Evolutionary conservation across 164 flowering plant species (phyloP), one percentile per base, ranked within the genome.

Genomic region (Vitis labrusca): DNA sequence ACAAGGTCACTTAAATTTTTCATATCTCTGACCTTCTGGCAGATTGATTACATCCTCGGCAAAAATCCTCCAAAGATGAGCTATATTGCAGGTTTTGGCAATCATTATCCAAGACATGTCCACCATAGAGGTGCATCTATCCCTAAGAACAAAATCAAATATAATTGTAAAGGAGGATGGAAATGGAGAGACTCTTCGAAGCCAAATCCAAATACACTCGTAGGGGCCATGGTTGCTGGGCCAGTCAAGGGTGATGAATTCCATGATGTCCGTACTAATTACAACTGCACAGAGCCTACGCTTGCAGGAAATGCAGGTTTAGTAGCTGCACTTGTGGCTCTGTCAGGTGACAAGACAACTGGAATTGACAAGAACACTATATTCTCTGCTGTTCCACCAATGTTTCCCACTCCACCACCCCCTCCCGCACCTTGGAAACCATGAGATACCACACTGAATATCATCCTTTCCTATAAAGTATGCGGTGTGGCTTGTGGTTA

Each of bases 381-480:
- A 15, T 94, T 94, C 85, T 91, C 98, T 10, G 99, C 99, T 0
- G 90, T 94, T 52, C 99, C 99, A 8, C 98, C 99, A 8, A 87
- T 94, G 97, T 91, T 90, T 65, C 99, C 99, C 1, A 91, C 89
- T 50, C 89, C 99, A 0, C 99, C 99, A 30, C 99, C 99, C 5
- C 99, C 99, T 68, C 98, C 98, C 0, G 96, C 98, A 13, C 97
- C 99, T n/a, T 94, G 99, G 98, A 92, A 82, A 77, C 99, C 99
- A 48, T 91, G 74, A 88, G 74, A 58, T 11, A 64, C 60, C n/a
- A 10, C 14, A 17, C 2, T 50, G 62, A 47, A 9, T 48, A 8
- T 57, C 14, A 3, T 37, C 56, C 19, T 29, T 48, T 59, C 29
- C 37, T 23, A 14, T 30, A 49, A n/a, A 29, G 64, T 29, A 15